Evolutionary conservation across 306 rosid species (phyloP), one percentile per base, ranked within the genome.

Genomic region (Trichosanthes cucumerina): DNA sequence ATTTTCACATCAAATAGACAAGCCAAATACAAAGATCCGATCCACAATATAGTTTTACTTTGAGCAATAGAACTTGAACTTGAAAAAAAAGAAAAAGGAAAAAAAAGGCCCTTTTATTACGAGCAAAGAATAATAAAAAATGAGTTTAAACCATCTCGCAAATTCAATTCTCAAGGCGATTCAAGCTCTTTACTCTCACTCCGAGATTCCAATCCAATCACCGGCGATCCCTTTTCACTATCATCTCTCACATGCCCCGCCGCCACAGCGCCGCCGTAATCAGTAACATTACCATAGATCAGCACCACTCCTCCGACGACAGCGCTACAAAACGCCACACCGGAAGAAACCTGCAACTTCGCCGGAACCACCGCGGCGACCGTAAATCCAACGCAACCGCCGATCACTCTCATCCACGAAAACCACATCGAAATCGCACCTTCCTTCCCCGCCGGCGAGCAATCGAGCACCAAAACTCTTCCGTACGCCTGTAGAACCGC

Each of bases 341-440:
- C 96, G 3, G 89, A 88, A 0, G 91, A 77, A 4, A 86, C 46
- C n/a, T 73, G 78, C 23, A 89, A 23, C 34, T 71, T 85, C 15
- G 91, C 90, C 0, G 93, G 89, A 0, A 81, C 70, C 0, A 82
- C 79, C 0, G 96, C 85, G 5, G 91, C 96, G 0, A 88, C 81
- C 0, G 91, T 81, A 28, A 94, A 94, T 1, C 98, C 96, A 0
- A 77, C 82, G 1, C 87, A 85, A 23, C 83, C 71, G 9, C 97
- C 98, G 1, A 86, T 78, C 34, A 85, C 81, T 84, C 86, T 87
- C 19, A 81, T 75, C 98, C 96, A 89, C 0, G 92, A 79, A 46
- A 71, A 88, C 96, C 97, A 92, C 16, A 85, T 82, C 0, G 98
- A 86, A 81, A 92, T 89, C 3, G 88, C 93, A 18, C 91, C 92